Base-by-base conservation (phyloP, 495 filamentous ascomycete genomes). In the Penicillium goetzii region DNA sequence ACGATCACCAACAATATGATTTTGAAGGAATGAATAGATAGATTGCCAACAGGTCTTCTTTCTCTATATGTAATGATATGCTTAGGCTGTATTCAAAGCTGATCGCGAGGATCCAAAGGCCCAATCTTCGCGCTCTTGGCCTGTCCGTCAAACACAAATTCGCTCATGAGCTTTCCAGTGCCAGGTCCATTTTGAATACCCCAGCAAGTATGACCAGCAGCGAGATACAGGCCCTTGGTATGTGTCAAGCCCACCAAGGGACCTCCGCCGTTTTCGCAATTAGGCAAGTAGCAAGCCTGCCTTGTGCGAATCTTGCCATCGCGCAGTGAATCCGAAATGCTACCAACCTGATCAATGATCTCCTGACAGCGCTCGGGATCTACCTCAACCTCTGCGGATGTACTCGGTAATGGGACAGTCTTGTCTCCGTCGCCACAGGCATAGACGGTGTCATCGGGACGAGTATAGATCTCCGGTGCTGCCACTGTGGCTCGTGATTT, bases 281-380 rank as follows among this genome's bases (percentile, higher is more conserved):
- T 86, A n/a, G 95, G 95, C 33, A 99, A 79, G 72, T 99, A 99
- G 76, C 95, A 99, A 21, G 95, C 95, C 78, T 98, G 95, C 58
- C 89, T 86, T 32, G 84, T 84, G n/a, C 85, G 86, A 52, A 99
- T 81, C 54, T 92, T 85, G 0, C 96, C 93, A 58, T 89, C 81
- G 9, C 86, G 83, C 56, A 99, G 80, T 38, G 88, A 83, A 54
- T 93, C 88, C 8, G 89, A 92, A 61, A 98, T 87, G 60, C 85
- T 86, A 23, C 83, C 81, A 32, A 94, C 88, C 64, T 97, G 91
- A 59, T 93, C 87, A 47, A 94, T 82, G 58, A 99, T 87, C 64
- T 98, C 94, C 74, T 97, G 89, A 75, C 94, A 97, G 55, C 91
- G 86, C 8, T 77, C 74, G 50, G 85, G 80, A 72, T 97, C 93